Conservation (phyloP, 805 yeast genomes). For the Candida morakotiae region DNA sequence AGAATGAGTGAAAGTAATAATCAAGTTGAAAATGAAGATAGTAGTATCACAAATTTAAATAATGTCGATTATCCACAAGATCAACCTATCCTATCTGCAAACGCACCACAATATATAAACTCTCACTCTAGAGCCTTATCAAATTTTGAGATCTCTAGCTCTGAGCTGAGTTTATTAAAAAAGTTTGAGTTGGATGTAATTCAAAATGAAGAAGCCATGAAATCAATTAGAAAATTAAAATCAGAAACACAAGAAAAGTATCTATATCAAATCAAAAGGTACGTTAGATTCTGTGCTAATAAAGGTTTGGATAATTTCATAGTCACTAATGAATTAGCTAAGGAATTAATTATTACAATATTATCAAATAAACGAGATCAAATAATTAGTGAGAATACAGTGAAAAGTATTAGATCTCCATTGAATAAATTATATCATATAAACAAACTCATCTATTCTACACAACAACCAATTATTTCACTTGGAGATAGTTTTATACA, state of each 20-base stretch:
- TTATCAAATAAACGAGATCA: background rate
- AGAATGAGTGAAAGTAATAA: no score
- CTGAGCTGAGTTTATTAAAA: constrained; percentile 1
- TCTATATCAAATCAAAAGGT: constrained; percentile 5
- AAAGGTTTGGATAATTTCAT: constrained; percentile 6
- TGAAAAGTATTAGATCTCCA: constrained; percentile 6
- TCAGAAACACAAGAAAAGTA: constrained; percentile 5
- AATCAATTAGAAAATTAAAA: background rate
- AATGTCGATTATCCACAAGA: background rate
- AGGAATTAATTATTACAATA: background rate
- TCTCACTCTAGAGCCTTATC: no score
- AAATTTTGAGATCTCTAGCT: no score
- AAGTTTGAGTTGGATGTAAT: constrained; percentile 7
- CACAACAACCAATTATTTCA: constrained; percentile 4
- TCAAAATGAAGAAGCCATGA: constrained; percentile 3
- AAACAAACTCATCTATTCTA: constrained; percentile 3
- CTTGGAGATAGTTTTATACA: constrained; percentile 3
- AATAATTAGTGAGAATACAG: constrained; percentile 5
- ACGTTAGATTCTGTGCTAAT: constrained; percentile 4
- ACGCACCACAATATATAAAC: no score
- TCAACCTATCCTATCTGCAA: background rate
- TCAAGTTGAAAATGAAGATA: background rate
- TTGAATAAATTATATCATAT: constrained; percentile 5
- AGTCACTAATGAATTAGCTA: constrained; percentile 1
- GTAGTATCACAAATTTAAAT: background rate